These are phyloP conservation scores for Paracoccidioides lutzii DNA, from an alignment of 2,329 filamentous ascomycete species.

Conservation along the genomic window DNA sequence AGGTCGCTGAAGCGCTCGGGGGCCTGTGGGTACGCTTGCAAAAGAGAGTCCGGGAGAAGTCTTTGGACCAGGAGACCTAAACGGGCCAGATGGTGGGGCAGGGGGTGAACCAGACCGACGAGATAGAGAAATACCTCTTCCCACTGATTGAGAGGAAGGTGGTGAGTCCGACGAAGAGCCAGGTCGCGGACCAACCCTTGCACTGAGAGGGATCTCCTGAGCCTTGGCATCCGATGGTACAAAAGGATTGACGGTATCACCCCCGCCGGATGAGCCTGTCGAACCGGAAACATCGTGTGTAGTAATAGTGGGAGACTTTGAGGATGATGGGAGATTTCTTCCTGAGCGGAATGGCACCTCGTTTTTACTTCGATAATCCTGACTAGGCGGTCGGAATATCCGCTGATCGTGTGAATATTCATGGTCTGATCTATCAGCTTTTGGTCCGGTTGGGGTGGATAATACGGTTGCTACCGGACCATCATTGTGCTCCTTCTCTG, in stretches of 20 bases:
- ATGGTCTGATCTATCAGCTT: constrained; percentile 25
- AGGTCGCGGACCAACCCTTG: constrained; percentile 12
- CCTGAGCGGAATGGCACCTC: constrained; percentile 17
- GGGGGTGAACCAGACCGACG: constrained; percentile 19
- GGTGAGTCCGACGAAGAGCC: constrained; percentile 16
- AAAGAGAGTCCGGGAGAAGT: constrained; percentile 27
- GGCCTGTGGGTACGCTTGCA: constrained; percentile 29
- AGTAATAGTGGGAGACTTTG: constrained; percentile 12
- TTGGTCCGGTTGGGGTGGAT: constrained; percentile 33
- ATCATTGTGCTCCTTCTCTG: constrained; percentile 18
- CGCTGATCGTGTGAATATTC: constrained; percentile 16
- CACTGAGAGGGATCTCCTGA: background rate
- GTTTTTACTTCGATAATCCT: constrained; percentile 15
- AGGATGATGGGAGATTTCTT: constrained; percentile 13
- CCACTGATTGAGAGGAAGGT: constrained; percentile 9
- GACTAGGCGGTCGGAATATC: constrained; percentile 14
- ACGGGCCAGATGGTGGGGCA: background rate
- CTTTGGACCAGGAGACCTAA: constrained; percentile 14
- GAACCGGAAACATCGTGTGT: constrained; percentile 13
- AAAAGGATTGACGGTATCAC: background rate
- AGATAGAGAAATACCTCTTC: constrained; percentile 15
- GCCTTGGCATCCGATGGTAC: constrained; percentile 13
- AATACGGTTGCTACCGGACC: constrained; percentile 13
- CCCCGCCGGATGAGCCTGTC: background rate
- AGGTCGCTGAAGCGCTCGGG: constrained; percentile 26